Conservation (phyloP, 768 basidiomycete genomes). For the Rhizopogon vesiculosus region DNA sequence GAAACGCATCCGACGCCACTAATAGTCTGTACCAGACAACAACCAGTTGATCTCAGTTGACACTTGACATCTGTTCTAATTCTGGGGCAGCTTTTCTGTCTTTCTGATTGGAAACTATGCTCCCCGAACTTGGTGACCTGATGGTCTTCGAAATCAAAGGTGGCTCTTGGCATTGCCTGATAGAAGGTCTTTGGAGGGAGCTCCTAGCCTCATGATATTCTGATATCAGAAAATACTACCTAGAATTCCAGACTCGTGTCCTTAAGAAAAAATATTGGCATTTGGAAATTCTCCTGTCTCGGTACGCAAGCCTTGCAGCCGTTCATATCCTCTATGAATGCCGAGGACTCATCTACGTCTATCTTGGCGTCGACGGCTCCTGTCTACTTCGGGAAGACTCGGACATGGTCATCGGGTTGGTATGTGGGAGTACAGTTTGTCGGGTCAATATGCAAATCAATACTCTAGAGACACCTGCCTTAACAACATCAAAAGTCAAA, state of each 20-base stretch:
- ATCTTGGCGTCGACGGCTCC: too few relatives aligned
- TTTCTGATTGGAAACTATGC: neutral
- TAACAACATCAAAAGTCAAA: constrained; percentile 8
- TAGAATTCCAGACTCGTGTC: neutral
- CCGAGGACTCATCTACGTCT: too few relatives aligned
- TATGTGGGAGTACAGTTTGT: neutral
- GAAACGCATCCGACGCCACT: neutral
- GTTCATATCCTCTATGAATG: neutral
- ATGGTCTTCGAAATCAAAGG: neutral
- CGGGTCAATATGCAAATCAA: neutral
- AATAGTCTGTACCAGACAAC: neutral
- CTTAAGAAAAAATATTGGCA: neutral
- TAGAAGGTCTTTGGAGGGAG: neutral
- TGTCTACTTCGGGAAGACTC: neutral
- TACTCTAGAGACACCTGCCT: neutral
- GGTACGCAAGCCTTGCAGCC: neutral
- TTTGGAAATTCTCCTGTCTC: neutral
- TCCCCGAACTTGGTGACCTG: too few relatives aligned
- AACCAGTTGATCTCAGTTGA: neutral
- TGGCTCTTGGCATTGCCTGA: neutral
- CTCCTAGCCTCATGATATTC: neutral
- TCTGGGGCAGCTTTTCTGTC: neutral
- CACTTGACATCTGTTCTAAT: neutral
- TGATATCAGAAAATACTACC: neutral
- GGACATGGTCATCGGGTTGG: too few relatives aligned